A percentile compares a stretch with the other conserved stretches of the same genome.
Evolutionary conservation across 345 rosid species (phyloP).

Genomic region (Salix purpurea): DNA sequence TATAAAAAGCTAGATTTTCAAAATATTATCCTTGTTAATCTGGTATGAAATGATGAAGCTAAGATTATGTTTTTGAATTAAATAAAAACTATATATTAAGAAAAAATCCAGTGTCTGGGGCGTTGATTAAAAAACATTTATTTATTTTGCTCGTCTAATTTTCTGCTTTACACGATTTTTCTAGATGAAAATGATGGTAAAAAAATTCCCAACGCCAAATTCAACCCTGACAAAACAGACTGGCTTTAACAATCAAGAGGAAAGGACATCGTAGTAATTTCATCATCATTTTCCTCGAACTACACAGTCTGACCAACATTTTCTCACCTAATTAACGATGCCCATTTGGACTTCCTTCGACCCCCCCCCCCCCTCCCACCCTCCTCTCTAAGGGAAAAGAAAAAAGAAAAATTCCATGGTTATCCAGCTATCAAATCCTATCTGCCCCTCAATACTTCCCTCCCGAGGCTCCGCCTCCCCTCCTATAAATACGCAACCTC

Average conservation of each 20-base stretch:
- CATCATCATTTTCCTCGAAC: background rate
- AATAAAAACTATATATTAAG: too few relatives aligned
- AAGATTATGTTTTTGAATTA: too few relatives aligned
- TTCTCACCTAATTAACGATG: background rate
- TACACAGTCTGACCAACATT: background rate
- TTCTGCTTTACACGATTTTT: too few relatives aligned
- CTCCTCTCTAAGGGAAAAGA: background rate
- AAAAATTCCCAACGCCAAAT: background rate
- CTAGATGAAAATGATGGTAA: too few relatives aligned
- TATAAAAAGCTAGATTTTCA: too few relatives aligned
- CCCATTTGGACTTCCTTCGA: background rate
- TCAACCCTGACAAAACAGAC: background rate
- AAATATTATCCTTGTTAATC: too few relatives aligned
- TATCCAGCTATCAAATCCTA: background rate
- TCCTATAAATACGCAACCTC: background rate
- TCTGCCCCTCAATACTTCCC: background rate
- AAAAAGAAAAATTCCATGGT: background rate
- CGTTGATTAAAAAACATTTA: too few relatives aligned
- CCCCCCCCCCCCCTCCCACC: too few relatives aligned
- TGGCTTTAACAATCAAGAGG: background rate
- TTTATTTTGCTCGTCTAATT: too few relatives aligned
- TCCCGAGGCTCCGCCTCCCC: background rate
- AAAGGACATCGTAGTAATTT: background rate
- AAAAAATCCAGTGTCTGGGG: too few relatives aligned
- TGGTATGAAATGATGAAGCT: too few relatives aligned